Percentiles rank a stretch among this genome's conserved stretches.
Conservation (phyloP, 352 stramenopile species). For the Pythium periplocum region DNA sequence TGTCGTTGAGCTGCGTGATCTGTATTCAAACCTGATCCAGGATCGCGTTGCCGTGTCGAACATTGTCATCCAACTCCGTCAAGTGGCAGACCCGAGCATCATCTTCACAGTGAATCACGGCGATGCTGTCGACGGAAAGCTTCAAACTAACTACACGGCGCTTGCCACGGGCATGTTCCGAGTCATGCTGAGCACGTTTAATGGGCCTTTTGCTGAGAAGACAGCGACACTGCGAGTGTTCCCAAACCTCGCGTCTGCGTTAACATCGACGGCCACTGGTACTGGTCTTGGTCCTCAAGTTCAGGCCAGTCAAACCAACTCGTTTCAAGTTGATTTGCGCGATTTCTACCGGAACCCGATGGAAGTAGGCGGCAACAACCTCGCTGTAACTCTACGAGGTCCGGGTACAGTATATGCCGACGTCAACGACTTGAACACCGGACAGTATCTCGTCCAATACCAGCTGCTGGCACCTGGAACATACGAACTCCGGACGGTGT, state of each 20-base stretch:
- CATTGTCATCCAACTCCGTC: constrained; percentile 7
- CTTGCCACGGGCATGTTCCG: constrained; percentile 4
- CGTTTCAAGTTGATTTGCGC: constrained; percentile 6
- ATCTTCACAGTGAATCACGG: not conserved
- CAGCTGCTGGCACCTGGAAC: constrained; percentile 3
- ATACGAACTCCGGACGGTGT: constrained; percentile 12
- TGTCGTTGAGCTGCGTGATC: constrained; percentile 15
- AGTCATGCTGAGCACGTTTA: constrained; percentile 9
- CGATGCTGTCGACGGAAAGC: constrained; percentile 2
- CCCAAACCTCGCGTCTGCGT: constrained; percentile 13
- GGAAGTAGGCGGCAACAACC: constrained; percentile 11
- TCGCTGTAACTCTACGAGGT: constrained; percentile 10
- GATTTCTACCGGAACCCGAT: constrained; percentile 13
- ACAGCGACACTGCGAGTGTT: constrained; percentile 7
- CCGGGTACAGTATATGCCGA: constrained; percentile 8
- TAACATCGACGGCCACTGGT: constrained; percentile 13
- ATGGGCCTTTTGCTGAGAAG: constrained; percentile 8
- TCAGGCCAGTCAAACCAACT: not conserved
- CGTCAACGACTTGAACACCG: constrained; percentile 9
- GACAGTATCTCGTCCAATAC: constrained; percentile 17
- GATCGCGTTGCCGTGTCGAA: constrained; percentile 2
- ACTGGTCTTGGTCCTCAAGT: constrained; percentile 16
- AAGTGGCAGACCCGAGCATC: constrained; percentile 1
- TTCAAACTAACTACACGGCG: constrained; percentile 11
- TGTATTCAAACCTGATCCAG: constrained; percentile 11